Percentiles rank a stretch among this genome's conserved stretches.
phyloP scores from a whole-genome alignment of 768 basidiomycete genomes.

The Pulveroboletus frians region DNA sequence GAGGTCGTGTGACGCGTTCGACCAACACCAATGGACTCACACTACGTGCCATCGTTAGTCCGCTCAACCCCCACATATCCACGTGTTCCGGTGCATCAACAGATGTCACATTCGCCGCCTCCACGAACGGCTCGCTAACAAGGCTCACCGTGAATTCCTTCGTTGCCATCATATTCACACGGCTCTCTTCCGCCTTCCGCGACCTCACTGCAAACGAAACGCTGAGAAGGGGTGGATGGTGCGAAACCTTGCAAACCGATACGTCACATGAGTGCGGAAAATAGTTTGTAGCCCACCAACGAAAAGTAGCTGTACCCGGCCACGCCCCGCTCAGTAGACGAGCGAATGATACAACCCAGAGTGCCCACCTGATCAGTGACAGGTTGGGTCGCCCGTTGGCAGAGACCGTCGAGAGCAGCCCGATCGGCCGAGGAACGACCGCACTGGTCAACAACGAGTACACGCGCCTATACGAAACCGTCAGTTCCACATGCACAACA shows the following conservation, averaged over 20 bases:
- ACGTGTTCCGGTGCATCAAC: conserved; percentile 49
- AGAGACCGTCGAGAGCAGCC: conserved; percentile 59
- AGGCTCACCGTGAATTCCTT: conserved; percentile 70
- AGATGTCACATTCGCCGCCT: conserved; percentile 52
- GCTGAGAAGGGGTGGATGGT: conserved; percentile 63
- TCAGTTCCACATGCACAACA: conserved; percentile 18
- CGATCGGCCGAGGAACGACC: conserved; percentile 56
- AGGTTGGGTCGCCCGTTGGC: conserved; percentile 50
- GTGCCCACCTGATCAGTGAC: conserved; percentile 58
- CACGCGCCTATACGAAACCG: conserved; percentile 25
- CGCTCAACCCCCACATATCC: conserved; percentile 59
- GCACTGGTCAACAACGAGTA: conserved; percentile 54
- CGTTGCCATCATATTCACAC: conserved; percentile 57
- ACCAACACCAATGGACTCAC: conserved; percentile 34
- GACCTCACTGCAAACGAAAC: conserved; percentile 50
- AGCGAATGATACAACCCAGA: not conserved
- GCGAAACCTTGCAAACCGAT: conserved; percentile 37
- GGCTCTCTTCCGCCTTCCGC: conserved; percentile 52
- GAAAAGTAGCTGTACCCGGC: conserved; percentile 49
- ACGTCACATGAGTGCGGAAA: conserved; percentile 11
- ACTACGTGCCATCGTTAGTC: conserved; percentile 49
- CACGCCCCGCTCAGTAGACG: conserved; percentile 8
- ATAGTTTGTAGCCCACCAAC: conserved; percentile 37
- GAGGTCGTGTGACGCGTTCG: conserved; percentile 9
- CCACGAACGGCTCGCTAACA: conserved; percentile 60